phyloP scores from a whole-genome alignment of 345 rosid genomes.

The Aquilaria malaccensis region DNA sequence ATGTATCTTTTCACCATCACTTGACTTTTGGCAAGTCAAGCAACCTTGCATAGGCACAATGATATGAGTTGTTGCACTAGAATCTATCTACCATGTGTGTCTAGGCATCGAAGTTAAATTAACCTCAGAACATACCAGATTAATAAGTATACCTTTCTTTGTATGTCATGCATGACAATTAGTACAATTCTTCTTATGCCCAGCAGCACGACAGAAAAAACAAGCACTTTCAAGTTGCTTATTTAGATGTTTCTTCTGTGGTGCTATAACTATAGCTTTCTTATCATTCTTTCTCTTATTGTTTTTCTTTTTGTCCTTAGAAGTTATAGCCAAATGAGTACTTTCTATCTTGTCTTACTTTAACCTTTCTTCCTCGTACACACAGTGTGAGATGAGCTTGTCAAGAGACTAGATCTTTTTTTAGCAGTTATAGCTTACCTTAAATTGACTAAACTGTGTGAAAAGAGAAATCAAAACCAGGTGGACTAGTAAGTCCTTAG shows the following conservation, averaged over 20 bases:
- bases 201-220: neutral
- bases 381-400: no score
- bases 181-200: neutral
- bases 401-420: no score
- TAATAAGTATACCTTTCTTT: no score
- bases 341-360: no score
- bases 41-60: neutral
- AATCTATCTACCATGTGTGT: neutral
- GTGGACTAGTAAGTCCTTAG: neutral
- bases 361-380: no score
- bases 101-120: neutral
- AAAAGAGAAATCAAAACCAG: neutral
- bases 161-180: no score
- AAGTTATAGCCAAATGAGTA: no score
- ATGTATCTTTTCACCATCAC: no score
- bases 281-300: neutral
- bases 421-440: neutral
- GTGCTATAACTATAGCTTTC: neutral
- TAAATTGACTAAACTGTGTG: neutral
- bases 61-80: neutral
- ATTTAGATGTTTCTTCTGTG: neutral
- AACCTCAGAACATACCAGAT: neutral
- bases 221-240: neutral
- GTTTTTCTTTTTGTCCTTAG: neutral
- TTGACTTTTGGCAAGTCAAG: no score